Conservation (phyloP, 495 filamentous ascomycete species). For the Podospora pseudocomata region DNA sequence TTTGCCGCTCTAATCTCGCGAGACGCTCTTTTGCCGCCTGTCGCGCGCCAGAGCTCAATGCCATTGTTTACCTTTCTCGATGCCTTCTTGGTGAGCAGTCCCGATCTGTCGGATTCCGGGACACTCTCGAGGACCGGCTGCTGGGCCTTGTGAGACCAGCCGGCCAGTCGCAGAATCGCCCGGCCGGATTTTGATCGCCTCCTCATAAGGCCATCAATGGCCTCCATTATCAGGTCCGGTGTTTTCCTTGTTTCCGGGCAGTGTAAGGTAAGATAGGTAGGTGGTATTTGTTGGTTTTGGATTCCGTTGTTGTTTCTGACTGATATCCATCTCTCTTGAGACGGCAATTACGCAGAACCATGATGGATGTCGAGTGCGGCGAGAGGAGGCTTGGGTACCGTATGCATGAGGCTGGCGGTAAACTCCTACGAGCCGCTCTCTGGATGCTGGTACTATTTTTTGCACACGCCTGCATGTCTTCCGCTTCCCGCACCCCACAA, state of each 20-base stretch:
- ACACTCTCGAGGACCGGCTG: conserved; percentile 2
- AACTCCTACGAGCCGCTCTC: conserved; percentile 8
- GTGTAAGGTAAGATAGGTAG: not conserved
- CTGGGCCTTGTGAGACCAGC: conserved; percentile 19
- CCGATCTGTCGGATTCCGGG: conserved; percentile 28
- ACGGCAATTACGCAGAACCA: not conserved
- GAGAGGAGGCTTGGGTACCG: conserved; percentile 18
- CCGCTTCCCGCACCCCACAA: conserved; percentile 25
- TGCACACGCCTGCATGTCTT: conserved; percentile 21
- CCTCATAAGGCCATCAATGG: conserved; percentile 8
- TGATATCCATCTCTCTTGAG: not conserved
- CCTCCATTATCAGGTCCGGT: not conserved
- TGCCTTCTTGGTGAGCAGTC: conserved; percentile 19
- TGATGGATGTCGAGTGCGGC: conserved; percentile 8
- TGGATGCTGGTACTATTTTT: conserved; percentile 22
- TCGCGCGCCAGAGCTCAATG: conserved; percentile 27
- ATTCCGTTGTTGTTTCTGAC: not conserved
- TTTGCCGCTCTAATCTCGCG: conserved; percentile 17
- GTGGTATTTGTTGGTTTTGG: conserved; percentile 4
- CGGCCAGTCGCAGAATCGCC: conserved; percentile 24
- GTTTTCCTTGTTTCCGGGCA: conserved; percentile 8
- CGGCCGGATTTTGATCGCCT: conserved; percentile 20
- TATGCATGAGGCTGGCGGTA: conserved; percentile 21
- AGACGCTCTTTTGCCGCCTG: conserved; percentile 11
- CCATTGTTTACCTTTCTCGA: conserved; percentile 3